Percentiles rank a stretch among this genome's conserved stretches.
phyloP scores from a whole-genome alignment of 441 rosid genomes.

The Syzygium malaccense region DNA sequence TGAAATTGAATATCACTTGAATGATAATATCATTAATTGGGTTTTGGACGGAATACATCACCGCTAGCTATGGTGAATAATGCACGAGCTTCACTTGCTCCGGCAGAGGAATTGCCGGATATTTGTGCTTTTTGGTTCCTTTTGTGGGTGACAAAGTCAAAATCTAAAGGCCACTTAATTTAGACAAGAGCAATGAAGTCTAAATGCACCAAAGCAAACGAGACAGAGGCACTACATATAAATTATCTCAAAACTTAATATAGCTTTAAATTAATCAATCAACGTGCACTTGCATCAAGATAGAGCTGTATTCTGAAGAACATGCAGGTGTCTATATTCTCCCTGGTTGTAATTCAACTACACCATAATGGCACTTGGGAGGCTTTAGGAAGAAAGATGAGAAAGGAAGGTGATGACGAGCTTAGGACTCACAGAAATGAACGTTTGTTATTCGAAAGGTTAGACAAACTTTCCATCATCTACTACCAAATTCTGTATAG shows the following conservation, averaged over 20 bases:
- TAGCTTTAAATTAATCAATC: background rate
- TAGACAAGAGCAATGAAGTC: background rate
- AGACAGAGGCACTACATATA: background rate
- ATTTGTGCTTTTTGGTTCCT: background rate
- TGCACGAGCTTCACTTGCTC: slow-evolving; percentile 15
- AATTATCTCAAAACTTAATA: background rate
- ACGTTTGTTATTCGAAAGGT: background rate
- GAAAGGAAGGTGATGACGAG: accelerated
- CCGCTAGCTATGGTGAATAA: slow-evolving; percentile 21
- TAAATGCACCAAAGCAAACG: background rate
- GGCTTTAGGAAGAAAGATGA: background rate
- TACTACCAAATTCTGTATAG: background rate
- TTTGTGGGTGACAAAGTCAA: background rate
- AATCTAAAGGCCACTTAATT: background rate
- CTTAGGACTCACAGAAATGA: background rate
- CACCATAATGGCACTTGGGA: background rate
- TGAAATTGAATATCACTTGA: background rate
- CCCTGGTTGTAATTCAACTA: background rate
- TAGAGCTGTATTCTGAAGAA: accelerated
- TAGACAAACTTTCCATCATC: background rate
- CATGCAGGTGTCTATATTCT: background rate
- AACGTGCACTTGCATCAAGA: background rate
- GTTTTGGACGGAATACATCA: background rate
- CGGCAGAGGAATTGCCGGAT: slow-evolving; percentile 14
- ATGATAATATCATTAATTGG: background rate